phyloP scores from a whole-genome alignment of 306 rosid species.

The Comarum palustre region DNA sequence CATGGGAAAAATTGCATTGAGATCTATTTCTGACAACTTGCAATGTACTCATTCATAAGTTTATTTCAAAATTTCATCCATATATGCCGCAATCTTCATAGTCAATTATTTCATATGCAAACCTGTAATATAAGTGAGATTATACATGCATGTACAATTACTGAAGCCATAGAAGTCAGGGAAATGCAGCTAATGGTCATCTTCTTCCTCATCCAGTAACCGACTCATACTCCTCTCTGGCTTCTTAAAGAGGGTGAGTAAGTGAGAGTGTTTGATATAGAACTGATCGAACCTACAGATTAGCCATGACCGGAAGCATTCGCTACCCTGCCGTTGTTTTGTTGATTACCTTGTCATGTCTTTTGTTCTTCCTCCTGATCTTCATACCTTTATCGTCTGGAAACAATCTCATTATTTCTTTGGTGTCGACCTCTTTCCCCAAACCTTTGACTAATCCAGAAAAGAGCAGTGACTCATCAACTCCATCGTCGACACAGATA shows the following conservation, averaged over 20 bases:
- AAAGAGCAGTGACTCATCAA: constrained; percentile 16
- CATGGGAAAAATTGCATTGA: neutral
- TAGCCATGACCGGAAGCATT: constrained; percentile 21
- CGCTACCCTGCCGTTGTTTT: constrained; percentile 11
- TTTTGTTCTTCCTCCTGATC: constrained; percentile 7
- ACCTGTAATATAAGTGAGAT: neutral
- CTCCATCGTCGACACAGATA: neutral
- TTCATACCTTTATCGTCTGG: constrained; percentile 2
- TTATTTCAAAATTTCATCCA: neutral
- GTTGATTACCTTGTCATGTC: neutral
- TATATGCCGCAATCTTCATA: neutral
- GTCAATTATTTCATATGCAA: neutral
- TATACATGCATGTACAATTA: neutral
- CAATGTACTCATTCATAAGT: neutral
- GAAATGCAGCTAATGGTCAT: neutral
- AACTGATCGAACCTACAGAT: neutral
- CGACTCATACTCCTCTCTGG: neutral
- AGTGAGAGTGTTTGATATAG: neutral
- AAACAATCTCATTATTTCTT: constrained; percentile 12
- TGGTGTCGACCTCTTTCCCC: constrained; percentile 17
- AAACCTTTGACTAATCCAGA: neutral
- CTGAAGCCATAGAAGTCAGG: constrained; percentile 2
- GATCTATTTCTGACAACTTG: neutral
- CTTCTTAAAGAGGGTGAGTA: neutral
- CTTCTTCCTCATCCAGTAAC: neutral